Base-by-base conservation (phyloP, 805 yeast genomes). In the Wickerhamia fluorescens region DNA sequence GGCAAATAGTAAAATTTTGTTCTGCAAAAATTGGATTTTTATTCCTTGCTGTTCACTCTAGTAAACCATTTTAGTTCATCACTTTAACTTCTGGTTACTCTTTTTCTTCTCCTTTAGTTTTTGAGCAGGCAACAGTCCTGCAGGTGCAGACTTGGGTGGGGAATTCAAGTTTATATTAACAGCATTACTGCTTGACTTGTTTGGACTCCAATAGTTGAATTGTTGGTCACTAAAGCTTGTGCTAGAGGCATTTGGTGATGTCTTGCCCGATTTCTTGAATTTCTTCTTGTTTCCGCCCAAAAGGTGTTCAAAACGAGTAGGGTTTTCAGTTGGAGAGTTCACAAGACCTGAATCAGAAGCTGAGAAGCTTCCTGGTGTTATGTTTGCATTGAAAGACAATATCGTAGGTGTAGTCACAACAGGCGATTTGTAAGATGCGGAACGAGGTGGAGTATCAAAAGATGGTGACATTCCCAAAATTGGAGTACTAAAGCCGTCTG, bases 231-330 rank as follows among this genome's bases (percentile, higher is more conserved):
- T n/a, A n/a, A n/a, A n/a, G n/a, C n/a, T n/a, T n/a, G n/a, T n/a
- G n/a, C n/a, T 24, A 14, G 42, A 29, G 7, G 30, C 19, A 26
- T 34, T 40, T 5, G 49, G 41, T 3, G 49, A 35, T 20, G 34
- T 27, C 20, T 30, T 44, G 15, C 29, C 32, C 7, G 38, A 24
- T 23, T 36, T 41, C 29, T 42, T 47, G 6, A 41, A 26, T 26
- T 44, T 45, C 35, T 50, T 49, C 33, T 53, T 54, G 17, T 40
- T 44, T 6, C 46, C 43, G 3, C 57, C 52, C 7, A 54, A 31
- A 11, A 55, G 31, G 23, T 38, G 42, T 27, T 54, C 60, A 20
- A 54, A 44, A 40, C 49, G 42, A 5, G 45, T 49, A 7, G 42
- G 29, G 20, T 33, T 41, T 4, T 46, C 51, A 13, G 19, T 20